Evolutionary conservation across 257 asterid species (phyloP).

Genomic region (Gentiana straminea): DNA sequence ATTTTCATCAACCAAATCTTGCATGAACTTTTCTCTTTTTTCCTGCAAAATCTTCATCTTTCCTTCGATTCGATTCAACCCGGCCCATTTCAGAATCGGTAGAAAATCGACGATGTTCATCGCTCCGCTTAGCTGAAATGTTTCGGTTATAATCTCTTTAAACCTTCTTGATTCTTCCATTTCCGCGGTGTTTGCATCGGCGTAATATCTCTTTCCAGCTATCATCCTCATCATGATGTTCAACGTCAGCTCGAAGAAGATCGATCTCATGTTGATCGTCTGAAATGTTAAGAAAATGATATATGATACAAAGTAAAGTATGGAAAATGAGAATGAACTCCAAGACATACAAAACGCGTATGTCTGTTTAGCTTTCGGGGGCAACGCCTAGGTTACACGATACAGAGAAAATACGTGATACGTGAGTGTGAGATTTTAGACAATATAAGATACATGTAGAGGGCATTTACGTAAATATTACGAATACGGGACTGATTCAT

Average conservation of each 20-base stretch:
- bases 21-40: conserved; percentile 37
- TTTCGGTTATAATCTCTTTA: conserved; percentile 14
- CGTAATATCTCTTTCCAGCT: conserved; percentile 31
- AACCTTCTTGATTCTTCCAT: conserved; percentile 13
- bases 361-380: too few species aligned
- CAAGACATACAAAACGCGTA: too few species aligned
- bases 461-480: too few species aligned
- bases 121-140: conserved; percentile 9
- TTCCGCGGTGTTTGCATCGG: conserved; percentile 2
- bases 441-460: too few species aligned
- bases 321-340: too few species aligned
- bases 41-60: conserved; percentile 18
- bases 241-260: conserved; percentile 22
- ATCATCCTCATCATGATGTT: conserved; percentile 31
- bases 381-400: too few species aligned
- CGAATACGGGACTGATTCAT: too few species aligned
- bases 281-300: conserved; percentile 6
- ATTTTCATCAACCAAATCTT: conserved; percentile 32
- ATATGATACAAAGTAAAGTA: too few species aligned
- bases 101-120: conserved; percentile 17
- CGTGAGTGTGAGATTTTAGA: too few species aligned
- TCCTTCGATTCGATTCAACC: conserved; percentile 10
- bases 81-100: conserved; percentile 18
- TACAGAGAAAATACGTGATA: too few species aligned
- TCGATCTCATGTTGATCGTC: conserved; percentile 32